Conservation (phyloP, 371 early-diverging fungal genomes). For the Actinomucor elegans region DNA sequence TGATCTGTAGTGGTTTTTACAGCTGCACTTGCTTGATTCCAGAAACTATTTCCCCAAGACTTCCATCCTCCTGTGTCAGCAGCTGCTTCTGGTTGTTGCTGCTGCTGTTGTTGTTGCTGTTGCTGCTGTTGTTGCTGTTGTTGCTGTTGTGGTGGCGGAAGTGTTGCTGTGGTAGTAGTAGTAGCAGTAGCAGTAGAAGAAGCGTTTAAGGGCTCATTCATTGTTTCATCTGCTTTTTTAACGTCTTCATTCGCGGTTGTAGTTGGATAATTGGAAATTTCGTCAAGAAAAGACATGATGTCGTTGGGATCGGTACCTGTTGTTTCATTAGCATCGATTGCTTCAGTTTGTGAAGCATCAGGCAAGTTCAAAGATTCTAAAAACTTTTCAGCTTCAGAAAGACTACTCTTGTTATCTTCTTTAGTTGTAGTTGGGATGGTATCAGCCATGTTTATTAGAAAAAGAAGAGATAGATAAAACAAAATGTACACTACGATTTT, state of each 20-base stretch:
- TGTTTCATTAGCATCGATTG: slow-evolving; percentile 2
- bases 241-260: no score
- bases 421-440: neutral
- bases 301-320: slow-evolving; percentile 40
- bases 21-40: slow-evolving; percentile 52
- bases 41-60: slow-evolving; percentile 51
- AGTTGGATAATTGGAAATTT: slow-evolving; percentile 44
- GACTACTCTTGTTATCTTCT: slow-evolving; percentile 25
- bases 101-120: neutral
- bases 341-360: slow-evolving; percentile 18
- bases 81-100: neutral
- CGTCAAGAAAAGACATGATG: slow-evolving; percentile 55
- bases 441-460: slow-evolving; percentile 9
- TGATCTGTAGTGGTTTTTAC: slow-evolving; percentile 55
- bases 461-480: neutral
- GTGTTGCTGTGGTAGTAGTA: neutral
- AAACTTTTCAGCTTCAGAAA: slow-evolving; percentile 54
- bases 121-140: neutral
- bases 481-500: neutral
- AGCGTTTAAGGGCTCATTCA: neutral
- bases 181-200: neutral
- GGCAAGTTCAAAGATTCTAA: slow-evolving; percentile 46
- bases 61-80: slow-evolving; percentile 31
- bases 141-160: neutral
- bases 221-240: neutral